phyloP scores from a whole-genome alignment of 2,329 filamentous ascomycete species.

The Pseudogymnoascus sp. region DNA sequence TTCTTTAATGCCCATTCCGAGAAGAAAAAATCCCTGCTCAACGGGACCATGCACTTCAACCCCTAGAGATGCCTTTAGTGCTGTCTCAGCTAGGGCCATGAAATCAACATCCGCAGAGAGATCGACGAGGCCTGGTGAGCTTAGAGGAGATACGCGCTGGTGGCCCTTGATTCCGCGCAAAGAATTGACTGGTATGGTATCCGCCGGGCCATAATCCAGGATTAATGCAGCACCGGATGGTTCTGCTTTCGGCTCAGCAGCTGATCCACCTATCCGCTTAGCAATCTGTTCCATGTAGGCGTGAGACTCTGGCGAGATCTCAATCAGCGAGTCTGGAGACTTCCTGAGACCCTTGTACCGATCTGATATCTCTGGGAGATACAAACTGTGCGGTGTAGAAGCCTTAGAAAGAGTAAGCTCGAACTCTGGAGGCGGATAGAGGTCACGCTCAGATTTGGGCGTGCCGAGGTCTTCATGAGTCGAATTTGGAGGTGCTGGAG shows the following conservation, averaged over 20 bases:
- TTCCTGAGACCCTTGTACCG: conserved; percentile 72
- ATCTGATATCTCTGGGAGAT: conserved; percentile 74
- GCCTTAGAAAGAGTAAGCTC: conserved; percentile 71
- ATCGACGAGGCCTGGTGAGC: conserved; percentile 74
- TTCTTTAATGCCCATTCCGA: conserved; percentile 74
- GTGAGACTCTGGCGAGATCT: conserved; percentile 82
- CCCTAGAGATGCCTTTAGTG: conserved; percentile 64
- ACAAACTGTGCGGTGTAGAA: conserved; percentile 74
- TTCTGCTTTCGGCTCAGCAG: conserved; percentile 45
- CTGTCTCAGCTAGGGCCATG: conserved; percentile 73
- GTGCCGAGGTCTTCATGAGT: conserved; percentile 49
- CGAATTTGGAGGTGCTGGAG: conserved; percentile 52
- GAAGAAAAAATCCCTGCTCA: conserved; percentile 74
- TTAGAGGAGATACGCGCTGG: conserved; percentile 69
- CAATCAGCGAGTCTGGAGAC: conserved; percentile 65
- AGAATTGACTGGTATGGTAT: conserved; percentile 78
- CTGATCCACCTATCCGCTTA: conserved; percentile 68
- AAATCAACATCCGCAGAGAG: conserved; percentile 94
- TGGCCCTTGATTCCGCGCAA: conserved; percentile 83
- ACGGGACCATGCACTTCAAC: conserved; percentile 92
- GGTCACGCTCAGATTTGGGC: conserved; percentile 43
- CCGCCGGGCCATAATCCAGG: conserved; percentile 82
- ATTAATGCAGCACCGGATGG: conserved; percentile 87
- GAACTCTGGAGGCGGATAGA: conserved; percentile 66
- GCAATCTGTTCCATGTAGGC: conserved; percentile 79